Percentiles rank a stretch among this genome's conserved stretches.
These are phyloP conservation scores for Suillus subluteus DNA, from an alignment of 768 basidiomycete genomes.

Conservation along the genomic window DNA sequence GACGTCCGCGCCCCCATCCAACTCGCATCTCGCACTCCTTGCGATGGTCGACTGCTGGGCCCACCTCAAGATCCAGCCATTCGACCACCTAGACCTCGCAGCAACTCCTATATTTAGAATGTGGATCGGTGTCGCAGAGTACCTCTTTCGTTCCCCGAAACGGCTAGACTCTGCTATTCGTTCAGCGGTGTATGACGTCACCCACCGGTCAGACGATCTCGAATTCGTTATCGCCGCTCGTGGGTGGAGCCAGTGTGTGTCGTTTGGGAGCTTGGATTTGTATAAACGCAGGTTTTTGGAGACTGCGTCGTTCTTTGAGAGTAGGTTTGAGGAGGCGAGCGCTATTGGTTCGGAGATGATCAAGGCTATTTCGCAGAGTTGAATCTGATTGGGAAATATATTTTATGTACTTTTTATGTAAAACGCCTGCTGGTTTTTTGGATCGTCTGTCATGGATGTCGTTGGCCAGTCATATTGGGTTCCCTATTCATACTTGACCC, in stretches of 20 bases:
- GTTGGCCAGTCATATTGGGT: no score
- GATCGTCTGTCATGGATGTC: background rate
- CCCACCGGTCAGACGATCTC: slow-evolving; percentile 86
- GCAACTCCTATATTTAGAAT: slow-evolving; percentile 96
- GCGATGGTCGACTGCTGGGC: slow-evolving; percentile 99
- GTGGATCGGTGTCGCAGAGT: slow-evolving; percentile 97
- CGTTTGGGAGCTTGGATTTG: slow-evolving; percentile 88
- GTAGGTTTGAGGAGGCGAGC: slow-evolving; percentile 84
- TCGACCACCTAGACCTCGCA: slow-evolving; percentile 87
- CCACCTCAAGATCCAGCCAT: slow-evolving; percentile 82
- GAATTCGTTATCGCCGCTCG: slow-evolving; percentile 94
- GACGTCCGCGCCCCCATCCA: slow-evolving; percentile 43
- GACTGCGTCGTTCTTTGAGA: slow-evolving; percentile 83
- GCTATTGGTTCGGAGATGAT: slow-evolving; percentile 88
- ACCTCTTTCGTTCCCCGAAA: slow-evolving; percentile 76
- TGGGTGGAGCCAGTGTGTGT: slow-evolving; percentile 96
- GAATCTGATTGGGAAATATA: background rate
- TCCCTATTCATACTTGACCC: background rate
- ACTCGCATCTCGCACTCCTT: slow-evolving; percentile 91
- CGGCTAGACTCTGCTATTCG: slow-evolving; percentile 72
- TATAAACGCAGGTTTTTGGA: slow-evolving; percentile 81
- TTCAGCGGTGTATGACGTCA: slow-evolving; percentile 73
- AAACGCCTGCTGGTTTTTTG: background rate
- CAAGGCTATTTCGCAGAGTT: slow-evolving; percentile 76
- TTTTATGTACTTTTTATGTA: background rate